Conservation (phyloP, 805 yeast species). For the Starmera caribaea region DNA sequence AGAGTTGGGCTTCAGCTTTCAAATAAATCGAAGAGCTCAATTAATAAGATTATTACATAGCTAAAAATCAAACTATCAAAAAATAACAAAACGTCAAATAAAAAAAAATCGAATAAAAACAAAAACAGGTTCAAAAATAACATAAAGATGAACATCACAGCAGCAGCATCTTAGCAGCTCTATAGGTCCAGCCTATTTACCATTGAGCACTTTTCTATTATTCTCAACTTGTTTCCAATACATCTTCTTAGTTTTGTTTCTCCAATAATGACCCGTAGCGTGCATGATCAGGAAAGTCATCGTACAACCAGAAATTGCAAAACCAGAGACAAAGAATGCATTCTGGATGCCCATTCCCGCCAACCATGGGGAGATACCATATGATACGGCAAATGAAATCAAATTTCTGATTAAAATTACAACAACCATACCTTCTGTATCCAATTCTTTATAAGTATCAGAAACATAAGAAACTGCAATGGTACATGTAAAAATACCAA, state of each 20-base stretch:
- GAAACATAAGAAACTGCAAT: conserved; percentile 42
- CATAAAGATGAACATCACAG: too few species aligned
- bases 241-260: conserved; percentile 11
- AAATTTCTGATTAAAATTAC: conserved; percentile 47
- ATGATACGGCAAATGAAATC: conserved; percentile 52
- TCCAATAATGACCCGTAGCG: conserved; percentile 17
- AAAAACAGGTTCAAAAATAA: too few species aligned
- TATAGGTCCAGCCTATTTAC: too few species aligned
- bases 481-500: conserved; percentile 43
- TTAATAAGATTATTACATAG: too few species aligned
- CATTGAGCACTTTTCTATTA: conserved; percentile 6
- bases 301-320: conserved; percentile 37
- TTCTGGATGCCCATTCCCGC: conserved; percentile 41
- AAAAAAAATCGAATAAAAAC: too few species aligned
- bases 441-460: conserved; percentile 46
- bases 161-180: too few species aligned
- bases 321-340: conserved; percentile 47
- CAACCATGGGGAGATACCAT: conserved; percentile 53
- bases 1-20: too few species aligned
- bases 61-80: too few species aligned
- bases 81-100: too few species aligned
- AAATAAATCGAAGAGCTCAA: too few species aligned
- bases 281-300: conserved; percentile 24
- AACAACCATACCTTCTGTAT: conserved; percentile 44
- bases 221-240: conserved; percentile 18